Evolutionary conservation across 2,329 filamentous ascomycete genomes (phyloP).

Genomic region (Hymenoscyphus salicellus): DNA sequence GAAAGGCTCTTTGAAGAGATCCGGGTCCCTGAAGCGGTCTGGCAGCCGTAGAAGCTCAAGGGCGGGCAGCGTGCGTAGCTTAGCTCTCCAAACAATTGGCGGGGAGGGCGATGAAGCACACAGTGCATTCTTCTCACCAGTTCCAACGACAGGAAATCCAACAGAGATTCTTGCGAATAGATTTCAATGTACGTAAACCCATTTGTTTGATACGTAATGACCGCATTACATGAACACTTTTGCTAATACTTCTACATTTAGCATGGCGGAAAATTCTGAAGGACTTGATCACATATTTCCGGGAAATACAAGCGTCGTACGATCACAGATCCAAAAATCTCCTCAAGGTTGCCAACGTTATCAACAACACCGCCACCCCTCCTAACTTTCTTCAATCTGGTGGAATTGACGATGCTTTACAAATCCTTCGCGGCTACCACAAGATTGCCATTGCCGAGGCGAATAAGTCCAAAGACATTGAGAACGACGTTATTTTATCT

Average conservation of each 20-base stretch:
- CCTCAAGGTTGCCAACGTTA: constrained; percentile 75
- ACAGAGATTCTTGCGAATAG: constrained; percentile 83
- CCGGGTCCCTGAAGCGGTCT: constrained; percentile 72
- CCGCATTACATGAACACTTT: not conserved
- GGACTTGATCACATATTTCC: constrained; percentile 89
- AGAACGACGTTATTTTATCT: constrained; percentile 85
- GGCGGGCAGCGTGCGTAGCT: constrained; percentile 81
- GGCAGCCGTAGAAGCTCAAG: constrained; percentile 77
- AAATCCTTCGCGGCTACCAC: constrained; percentile 79
- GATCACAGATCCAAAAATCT: constrained; percentile 80
- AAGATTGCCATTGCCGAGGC: constrained; percentile 75
- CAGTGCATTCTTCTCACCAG: constrained; percentile 84
- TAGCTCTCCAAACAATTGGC: constrained; percentile 64
- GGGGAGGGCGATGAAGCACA: constrained; percentile 68
- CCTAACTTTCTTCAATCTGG: constrained; percentile 73
- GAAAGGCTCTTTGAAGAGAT: constrained; percentile 73
- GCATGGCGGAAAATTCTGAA: constrained; percentile 95
- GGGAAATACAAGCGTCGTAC: constrained; percentile 86
- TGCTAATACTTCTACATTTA: constrained; percentile 38
- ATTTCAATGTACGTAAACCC: constrained; percentile 69
- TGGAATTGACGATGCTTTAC: constrained; percentile 83
- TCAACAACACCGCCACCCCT: constrained; percentile 76
- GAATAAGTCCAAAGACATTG: constrained; percentile 85
- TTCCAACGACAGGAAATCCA: constrained; percentile 82
- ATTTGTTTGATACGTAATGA: not conserved